These are phyloP conservation scores for Vicia villosa DNA, from an alignment of 306 rosid genomes.

Conservation along the genomic window DNA sequence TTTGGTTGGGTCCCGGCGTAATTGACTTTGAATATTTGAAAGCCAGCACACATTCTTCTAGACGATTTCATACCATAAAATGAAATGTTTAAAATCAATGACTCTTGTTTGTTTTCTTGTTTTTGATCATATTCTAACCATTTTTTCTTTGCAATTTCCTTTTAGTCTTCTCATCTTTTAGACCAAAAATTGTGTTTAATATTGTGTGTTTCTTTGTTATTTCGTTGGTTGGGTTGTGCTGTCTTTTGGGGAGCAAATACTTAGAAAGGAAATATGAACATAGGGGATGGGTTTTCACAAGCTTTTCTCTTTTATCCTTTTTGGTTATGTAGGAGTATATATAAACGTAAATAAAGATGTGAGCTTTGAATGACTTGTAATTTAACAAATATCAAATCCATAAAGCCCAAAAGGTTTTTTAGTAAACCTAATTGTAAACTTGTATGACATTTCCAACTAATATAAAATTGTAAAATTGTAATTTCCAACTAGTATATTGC, in stretches of 20 bases:
- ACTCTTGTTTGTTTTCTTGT: background rate
- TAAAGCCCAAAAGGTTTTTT: background rate
- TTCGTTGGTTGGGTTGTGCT: background rate
- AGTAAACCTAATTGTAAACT: background rate
- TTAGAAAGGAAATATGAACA: slow-evolving; percentile 3
- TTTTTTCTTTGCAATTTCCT: slow-evolving; percentile 25
- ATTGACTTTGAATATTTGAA: slow-evolving; percentile 44
- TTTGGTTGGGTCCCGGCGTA: slow-evolving; percentile 26
- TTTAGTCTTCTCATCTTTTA: background rate
- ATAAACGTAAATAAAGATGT: background rate
- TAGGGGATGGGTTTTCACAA: background rate
- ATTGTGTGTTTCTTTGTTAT: background rate
- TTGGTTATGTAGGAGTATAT: background rate
- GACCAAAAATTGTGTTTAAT: background rate
- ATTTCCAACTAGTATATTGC: too few species aligned
- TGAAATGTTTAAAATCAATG: background rate
- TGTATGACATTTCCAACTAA: too few species aligned
- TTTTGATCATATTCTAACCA: slow-evolving; percentile 10
- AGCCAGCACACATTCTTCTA: slow-evolving; percentile 7
- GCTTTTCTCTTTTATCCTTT: background rate
- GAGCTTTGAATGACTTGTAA: background rate
- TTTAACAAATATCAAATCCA: background rate
- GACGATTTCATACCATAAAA: slow-evolving; percentile 23
- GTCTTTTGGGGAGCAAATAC: background rate
- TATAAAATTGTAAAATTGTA: too few species aligned